A percentile compares a stretch with the other conserved stretches of the same genome.
phyloP scores from a whole-genome alignment of 306 rosid genomes.

The Urtica urens region DNA sequence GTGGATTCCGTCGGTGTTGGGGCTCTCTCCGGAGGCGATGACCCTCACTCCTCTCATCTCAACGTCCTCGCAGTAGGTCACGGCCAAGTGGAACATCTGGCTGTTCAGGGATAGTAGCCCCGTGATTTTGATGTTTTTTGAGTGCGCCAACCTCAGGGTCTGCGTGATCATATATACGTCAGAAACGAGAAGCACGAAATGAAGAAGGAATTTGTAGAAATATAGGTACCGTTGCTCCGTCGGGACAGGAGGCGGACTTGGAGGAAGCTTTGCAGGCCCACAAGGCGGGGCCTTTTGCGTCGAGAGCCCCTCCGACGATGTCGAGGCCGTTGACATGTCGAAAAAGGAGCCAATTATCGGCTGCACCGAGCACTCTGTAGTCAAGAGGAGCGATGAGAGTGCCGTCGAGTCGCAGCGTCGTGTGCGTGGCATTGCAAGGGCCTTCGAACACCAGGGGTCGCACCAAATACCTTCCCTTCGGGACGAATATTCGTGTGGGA shows the following conservation, averaged over 20 bases:
- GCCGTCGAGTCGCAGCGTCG: conserved; percentile 31
- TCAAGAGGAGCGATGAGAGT: conserved; percentile 34
- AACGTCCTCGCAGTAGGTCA: conserved; percentile 17
- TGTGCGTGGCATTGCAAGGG: conserved; percentile 9
- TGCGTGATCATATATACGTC: too few relatives aligned
- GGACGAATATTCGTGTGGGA: background rate
- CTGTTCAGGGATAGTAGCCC: conserved; percentile 9
- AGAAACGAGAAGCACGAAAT: too few relatives aligned
- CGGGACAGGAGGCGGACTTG: conserved; percentile 1
- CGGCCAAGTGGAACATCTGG: conserved; percentile 21
- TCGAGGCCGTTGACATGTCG: conserved; percentile 24
- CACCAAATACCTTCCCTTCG: conserved; percentile 12
- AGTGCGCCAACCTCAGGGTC: conserved; percentile 15
- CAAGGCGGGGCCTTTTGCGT: conserved; percentile 19
- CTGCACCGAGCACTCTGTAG: conserved; percentile 13
- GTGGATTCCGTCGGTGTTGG: conserved; percentile 22
- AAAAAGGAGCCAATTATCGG: conserved; percentile 28
- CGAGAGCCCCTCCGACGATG: conserved; percentile 38
- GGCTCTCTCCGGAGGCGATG: conserved; percentile 1
- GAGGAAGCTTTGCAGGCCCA: conserved; percentile 14
- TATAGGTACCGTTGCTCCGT: conserved; percentile 9
- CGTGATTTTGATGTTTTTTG: conserved; percentile 6
- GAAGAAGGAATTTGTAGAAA: background rate
- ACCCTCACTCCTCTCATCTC: conserved; percentile 3
- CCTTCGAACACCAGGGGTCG: background rate